Percentiles rank a stretch among this genome's conserved stretches.
Evolutionary conservation across 2,329 filamentous ascomycete genomes (phyloP).

Genomic region (Hymenoscyphus fraxineus): DNA sequence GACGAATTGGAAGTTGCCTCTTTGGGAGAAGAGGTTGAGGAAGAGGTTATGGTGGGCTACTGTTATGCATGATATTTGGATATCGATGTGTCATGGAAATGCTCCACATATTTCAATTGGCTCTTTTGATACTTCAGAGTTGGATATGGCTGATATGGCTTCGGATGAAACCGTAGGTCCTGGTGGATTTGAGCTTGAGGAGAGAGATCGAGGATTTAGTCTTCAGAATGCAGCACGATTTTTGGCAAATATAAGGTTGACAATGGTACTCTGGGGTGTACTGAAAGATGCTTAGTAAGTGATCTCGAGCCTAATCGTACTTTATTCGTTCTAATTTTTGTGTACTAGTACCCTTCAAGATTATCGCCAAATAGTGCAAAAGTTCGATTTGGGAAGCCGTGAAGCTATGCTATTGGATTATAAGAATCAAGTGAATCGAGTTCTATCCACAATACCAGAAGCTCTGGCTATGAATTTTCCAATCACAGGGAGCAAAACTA

Average conservation of each 20-base stretch:
- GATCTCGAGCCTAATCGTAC: not conserved
- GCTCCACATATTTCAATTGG: slow-evolving; percentile 42
- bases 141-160: slow-evolving; percentile 41
- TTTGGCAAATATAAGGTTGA: slow-evolving; percentile 17
- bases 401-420: slow-evolving; percentile 28
- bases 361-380: slow-evolving; percentile 12
- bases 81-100: slow-evolving; percentile 45
- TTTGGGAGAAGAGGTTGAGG: slow-evolving; percentile 39
- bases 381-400: not conserved
- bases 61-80: slow-evolving; percentile 43
- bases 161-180: slow-evolving; percentile 41
- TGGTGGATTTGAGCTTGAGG: slow-evolving; percentile 35
- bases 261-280: slow-evolving; percentile 12
- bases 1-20: slow-evolving; percentile 40
- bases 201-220: slow-evolving; percentile 34
- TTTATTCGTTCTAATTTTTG: not conserved
- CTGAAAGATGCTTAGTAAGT: slow-evolving; percentile 18
- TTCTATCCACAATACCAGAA: slow-evolving; percentile 21
- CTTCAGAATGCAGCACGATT: slow-evolving; percentile 38
- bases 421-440: slow-evolving; percentile 14
- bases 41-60: slow-evolving; percentile 44
- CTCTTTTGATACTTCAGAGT: slow-evolving; percentile 40
- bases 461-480: not conserved
- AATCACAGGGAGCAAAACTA: not conserved
- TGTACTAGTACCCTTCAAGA: slow-evolving; percentile 11